A percentile compares a stretch with the other conserved stretches of the same genome.
Conservation (phyloP, 1,284 basidiomycete species). For the Farysia itapuensis region DNA sequence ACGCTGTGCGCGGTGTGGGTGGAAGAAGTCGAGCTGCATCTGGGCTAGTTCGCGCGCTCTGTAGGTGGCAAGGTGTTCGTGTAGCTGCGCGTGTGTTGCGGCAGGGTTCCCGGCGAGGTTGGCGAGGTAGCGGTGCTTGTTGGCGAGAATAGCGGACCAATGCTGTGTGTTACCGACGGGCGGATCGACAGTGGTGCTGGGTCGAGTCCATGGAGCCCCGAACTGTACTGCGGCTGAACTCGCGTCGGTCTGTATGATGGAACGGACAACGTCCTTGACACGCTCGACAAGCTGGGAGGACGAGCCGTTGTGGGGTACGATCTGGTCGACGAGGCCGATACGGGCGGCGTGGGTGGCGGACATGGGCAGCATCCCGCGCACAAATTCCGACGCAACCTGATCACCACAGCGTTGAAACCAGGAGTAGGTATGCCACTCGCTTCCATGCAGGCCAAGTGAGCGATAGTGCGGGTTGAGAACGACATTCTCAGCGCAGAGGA, state of each 20-base stretch:
- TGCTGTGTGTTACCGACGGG: conserved; percentile 2
- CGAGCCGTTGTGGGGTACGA: conserved; percentile 14
- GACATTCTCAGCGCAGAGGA: conserved; percentile 59
- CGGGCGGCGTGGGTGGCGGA: conserved; percentile 41
- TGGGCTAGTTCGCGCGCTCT: conserved; percentile 62
- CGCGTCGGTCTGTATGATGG: too few relatives aligned
- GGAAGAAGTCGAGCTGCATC: conserved; percentile 63
- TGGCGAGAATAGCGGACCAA: conserved; percentile 47
- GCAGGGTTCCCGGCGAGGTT: conserved; percentile 41
- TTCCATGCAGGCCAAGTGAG: conserved; percentile 62
- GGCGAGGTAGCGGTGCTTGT: conserved; percentile 55
- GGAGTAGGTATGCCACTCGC: conserved; percentile 62
- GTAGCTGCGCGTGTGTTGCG: conserved; percentile 13
- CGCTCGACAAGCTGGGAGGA: conserved; percentile 4
- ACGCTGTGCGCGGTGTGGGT: conserved; percentile 58
- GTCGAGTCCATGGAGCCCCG: conserved; percentile 44
- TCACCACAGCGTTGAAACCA: conserved; percentile 61
- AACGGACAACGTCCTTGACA: conserved; percentile 21
- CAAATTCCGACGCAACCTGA: conserved; percentile 53
- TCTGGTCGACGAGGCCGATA: conserved; percentile 35
- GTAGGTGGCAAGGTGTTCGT: conserved; percentile 50
- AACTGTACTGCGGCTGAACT: too few relatives aligned
- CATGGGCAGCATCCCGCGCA: conserved; percentile 62
- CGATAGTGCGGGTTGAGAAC: conserved; percentile 63
- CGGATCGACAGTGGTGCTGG: conserved; percentile 15